Evolutionary conservation across 2,329 filamentous ascomycete genomes (phyloP).

Genomic region (Penicillium sp.): DNA sequence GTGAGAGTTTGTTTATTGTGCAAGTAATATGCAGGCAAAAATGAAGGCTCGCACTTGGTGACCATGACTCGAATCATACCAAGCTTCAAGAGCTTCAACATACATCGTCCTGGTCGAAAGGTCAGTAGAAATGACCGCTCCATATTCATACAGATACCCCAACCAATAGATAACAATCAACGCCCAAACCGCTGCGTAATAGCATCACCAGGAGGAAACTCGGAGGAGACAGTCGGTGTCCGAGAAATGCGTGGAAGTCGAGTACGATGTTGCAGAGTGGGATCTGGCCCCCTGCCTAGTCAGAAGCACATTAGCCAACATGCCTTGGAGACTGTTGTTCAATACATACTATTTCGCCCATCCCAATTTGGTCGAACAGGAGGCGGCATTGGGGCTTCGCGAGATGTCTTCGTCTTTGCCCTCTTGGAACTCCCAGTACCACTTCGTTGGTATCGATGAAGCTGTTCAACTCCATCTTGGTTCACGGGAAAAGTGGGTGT

Average conservation of each 20-base stretch:
- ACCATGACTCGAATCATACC: not conserved
- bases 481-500: constrained; percentile 26
- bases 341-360: constrained; percentile 24
- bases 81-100: not conserved
- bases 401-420: constrained; percentile 19
- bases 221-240: constrained; percentile 20
- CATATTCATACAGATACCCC: not conserved
- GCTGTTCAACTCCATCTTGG: constrained; percentile 34
- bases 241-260: constrained; percentile 23
- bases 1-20: not conserved
- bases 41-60: not conserved
- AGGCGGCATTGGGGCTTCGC: constrained; percentile 31
- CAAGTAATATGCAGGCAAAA: not conserved
- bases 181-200: constrained; percentile 27
- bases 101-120: not conserved
- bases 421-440: constrained; percentile 39
- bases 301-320: not conserved
- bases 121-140: not conserved
- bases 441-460: constrained; percentile 42
- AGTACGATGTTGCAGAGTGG: constrained; percentile 29
- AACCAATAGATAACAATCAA: not conserved
- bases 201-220: constrained; percentile 23
- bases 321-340: not conserved
- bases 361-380: constrained; percentile 26
- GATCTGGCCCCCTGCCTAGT: constrained; percentile 11